Evolutionary conservation across 2,329 filamentous ascomycete genomes (phyloP).

Genomic region (Ophiostoma sp.): DNA sequence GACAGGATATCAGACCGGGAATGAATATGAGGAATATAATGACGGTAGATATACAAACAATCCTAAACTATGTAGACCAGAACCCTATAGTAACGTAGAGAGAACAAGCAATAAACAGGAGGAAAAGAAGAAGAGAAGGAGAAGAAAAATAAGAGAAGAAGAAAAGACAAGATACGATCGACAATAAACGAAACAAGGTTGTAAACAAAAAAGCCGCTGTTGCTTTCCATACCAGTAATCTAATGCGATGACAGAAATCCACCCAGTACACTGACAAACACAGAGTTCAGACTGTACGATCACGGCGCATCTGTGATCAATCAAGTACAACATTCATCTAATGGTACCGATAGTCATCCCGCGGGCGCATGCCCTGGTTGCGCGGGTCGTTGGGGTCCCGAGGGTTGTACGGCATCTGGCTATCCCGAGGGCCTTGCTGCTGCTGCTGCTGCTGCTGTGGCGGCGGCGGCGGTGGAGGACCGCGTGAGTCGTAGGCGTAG

Average conservation of each 20-base stretch:
- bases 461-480: conserved; percentile 24
- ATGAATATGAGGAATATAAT: background rate
- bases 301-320: no score
- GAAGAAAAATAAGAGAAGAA: background rate
- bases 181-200: background rate
- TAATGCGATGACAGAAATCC: background rate
- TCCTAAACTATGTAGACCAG: background rate
- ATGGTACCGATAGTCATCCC: conserved; percentile 29
- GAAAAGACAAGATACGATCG: background rate
- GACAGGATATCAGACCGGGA: background rate
- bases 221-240: background rate
- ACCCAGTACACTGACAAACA: background rate
- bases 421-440: background rate
- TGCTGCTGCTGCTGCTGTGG: conserved; percentile 14
- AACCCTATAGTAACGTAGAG: conserved; percentile 1
- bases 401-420: conserved; percentile 19
- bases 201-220: background rate
- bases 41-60: conserved; percentile 10
- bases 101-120: background rate
- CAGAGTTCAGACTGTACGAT: background rate
- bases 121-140: background rate
- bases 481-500: conserved; percentile 33
- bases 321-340: background rate
- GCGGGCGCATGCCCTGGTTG: conserved; percentile 27
- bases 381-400: conserved; percentile 24